phyloP scores from a whole-genome alignment of 176 grass and related monocot species.

The Zizania latifolia region DNA sequence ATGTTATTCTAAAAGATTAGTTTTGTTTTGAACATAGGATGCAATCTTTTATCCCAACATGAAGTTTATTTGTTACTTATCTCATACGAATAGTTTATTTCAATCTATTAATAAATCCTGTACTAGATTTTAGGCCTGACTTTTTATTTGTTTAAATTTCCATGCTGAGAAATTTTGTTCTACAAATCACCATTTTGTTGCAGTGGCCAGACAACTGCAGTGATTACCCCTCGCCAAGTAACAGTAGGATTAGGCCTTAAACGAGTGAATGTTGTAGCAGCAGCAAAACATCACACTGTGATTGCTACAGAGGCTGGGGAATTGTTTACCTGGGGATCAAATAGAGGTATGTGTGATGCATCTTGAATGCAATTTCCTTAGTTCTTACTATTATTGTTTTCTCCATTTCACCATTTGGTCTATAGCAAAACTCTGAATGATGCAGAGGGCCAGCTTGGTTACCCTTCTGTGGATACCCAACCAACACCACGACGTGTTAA shows the following conservation, averaged over 20 bases:
- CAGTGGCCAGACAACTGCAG: constrained; percentile 93
- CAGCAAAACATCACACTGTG: constrained; percentile 97
- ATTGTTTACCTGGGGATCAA: constrained; percentile 99
- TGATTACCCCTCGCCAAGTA: constrained; percentile 92
- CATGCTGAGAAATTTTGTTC: constrained; percentile 11
- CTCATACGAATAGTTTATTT: not conserved
- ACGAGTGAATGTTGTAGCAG: constrained; percentile 66
- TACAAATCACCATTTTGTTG: constrained; percentile 26
- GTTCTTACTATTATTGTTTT: not conserved
- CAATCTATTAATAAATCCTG: constrained; percentile 1
- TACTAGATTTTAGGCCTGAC: not conserved
- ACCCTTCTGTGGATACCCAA: constrained; percentile 97
- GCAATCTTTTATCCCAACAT: not conserved
- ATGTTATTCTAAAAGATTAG: not conserved
- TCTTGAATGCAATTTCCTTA: constrained; percentile 16
- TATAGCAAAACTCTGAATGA: constrained; percentile 26
- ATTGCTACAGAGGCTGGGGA: constrained; percentile 85
- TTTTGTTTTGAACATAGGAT: not conserved
- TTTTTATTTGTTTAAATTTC: not conserved
- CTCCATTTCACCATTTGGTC: constrained; percentile 4
- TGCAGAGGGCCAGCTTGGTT: constrained; percentile 98
- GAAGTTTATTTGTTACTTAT: not conserved
- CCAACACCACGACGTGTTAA: constrained; percentile 77
- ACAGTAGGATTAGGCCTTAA: constrained; percentile 66
- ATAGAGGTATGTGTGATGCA: constrained; percentile 72